Base-by-base conservation (phyloP, 1,284 basidiomycete species). In the Ustilago sp. region DNA sequence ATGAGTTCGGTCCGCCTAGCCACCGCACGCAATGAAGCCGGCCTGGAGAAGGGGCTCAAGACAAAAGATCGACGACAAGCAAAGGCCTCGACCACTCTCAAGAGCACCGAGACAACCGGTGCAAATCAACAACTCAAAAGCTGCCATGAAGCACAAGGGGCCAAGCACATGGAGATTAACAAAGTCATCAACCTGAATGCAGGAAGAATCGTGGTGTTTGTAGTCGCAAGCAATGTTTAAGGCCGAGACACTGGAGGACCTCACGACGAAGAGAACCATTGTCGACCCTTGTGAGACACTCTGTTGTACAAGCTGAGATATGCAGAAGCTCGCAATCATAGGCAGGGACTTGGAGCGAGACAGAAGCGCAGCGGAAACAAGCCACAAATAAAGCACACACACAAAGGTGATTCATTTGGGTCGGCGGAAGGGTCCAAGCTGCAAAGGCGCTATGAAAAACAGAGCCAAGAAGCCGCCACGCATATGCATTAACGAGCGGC, bases 151-250 rank as follows among this genome's bases (percentile, higher is more conserved):
- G 12, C 11, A 28, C 15, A 13, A 34, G 9, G 48, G 48, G 11
- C 35, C 51, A 34, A 36, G 51, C 34, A 34, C 28, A 50, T 32
- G 53, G 28, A 54, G 19, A 23, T 19, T 34, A 19, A 54, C n/a
- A 32, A 54, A 39, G 53, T 36, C 51, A 53, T 28, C n/a, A 23
- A 48, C 23, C 45, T 5, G 9, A 48, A 1, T 23, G 48, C 51
- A 53, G 51, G 51, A 19, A 53, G 51, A 53, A 53, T 23, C 11
- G 32, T 52, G 35, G n/a, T 59, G 63, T 55, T 65, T 65, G 63
- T 65, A 54, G 57, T 55, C 41, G 63, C 57, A 59, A 53, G 41
- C 56, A 45, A 34, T 39, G 47, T 43, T 48, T 45, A 47, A 47
- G 32, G 52, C 52, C 35, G 45, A 52, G 52, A 41, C 31, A 47